Evolutionary conservation across 352 stramenopile genomes (phyloP), one percentile per base, ranked within the genome.

Genomic region (Pythium oligandrum): DNA sequence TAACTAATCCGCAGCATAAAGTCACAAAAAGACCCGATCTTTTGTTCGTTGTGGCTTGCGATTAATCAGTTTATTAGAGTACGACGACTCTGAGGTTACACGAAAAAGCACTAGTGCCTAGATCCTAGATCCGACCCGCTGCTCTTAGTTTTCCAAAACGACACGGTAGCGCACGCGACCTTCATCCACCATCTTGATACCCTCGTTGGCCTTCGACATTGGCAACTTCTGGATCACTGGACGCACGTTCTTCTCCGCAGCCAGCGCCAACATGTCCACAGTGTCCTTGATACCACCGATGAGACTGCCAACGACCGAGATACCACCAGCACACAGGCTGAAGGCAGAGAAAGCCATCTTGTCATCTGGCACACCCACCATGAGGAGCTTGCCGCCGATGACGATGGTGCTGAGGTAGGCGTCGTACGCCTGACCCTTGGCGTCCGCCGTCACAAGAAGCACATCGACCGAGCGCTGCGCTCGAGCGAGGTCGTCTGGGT

Each of bases 231-330:
- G 57, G 39, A 81, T 79, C 35, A 81, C 51, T 4, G 75, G 56
- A 9, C 66, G 65, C 42, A 95, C 82, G 34, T 90, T 77, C 62
- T 93, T 80, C 47, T 83, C 65, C 10, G 66, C 75, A 48, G 83
- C 93, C 40, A 96, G 75, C 40, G 91, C 64, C 26, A 96, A 59
- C 78, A 93, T 90, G 33, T 86, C 73, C 62, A 92, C 79, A 43
- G 83, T 93, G 42, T 85, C 71, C 4, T 31, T 39, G 34, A 83
- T 72, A 42, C 68, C 64, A 37, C 84, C 83, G 60, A 94, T 77
- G 31, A 75, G 44, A 48, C 59, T 83, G 48, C 86, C 88, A 12
- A 68, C 63, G 52, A 95, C 63, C 10, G 63, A 73, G 39, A 60
- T 51, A 37, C 68, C 68, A 12, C 59, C 6, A 68, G 48, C 33